Base-by-base conservation (phyloP, 495 filamentous ascomycete genomes). In the Xylaria flabelliformis region DNA sequence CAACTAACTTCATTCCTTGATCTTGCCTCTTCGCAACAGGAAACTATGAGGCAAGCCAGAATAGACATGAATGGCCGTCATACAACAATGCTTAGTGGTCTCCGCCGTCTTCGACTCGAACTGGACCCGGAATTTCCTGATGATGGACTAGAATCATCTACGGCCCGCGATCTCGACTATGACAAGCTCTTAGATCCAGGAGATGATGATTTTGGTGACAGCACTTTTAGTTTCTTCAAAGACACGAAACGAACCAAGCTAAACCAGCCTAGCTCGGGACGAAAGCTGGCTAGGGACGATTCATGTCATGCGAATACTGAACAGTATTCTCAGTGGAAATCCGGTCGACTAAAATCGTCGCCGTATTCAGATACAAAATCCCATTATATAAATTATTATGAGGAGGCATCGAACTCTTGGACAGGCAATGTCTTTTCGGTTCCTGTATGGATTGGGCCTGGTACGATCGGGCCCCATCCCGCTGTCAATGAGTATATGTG, bases 51-150 rank as follows among this genome's bases (percentile, higher is more conserved):
- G 59, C 65, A 76, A 1, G 71, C 72, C 0, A 36, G 41, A 34
- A 42, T 59, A 0, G 21, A 64, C 24, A 68, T 64, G 13, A 44
- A 51, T 7, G 72, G 21, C 4, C 78, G 75, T 3, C 72, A 75
- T 12, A 77, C 78, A 10, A 72, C 76, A 2, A 73, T 79, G 2
- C 67, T 87, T 21, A 48, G 51, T 1, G 85, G 84, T 2, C 74
- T 87, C 19, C 73, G 81, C 53, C 81, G 83, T 73, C 73, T 87
- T n/a, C 69, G 80, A 24, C 74, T 87, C 12, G 84, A 86, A 62
- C 78, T 87, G 44, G 80, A 80, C 13, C 73, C 73, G 0, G 81
- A 82, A 24, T 79, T 77, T 13, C 74, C 71, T 8, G 76, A 80
- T 0, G 80, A 79, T 34, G 53, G 70, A 17, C 70, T 12, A 19